Percentiles rank a stretch among this genome's conserved stretches.
phyloP scores from a whole-genome alignment of 2,329 filamentous ascomycete species.

The Aspergillus intermedius region DNA sequence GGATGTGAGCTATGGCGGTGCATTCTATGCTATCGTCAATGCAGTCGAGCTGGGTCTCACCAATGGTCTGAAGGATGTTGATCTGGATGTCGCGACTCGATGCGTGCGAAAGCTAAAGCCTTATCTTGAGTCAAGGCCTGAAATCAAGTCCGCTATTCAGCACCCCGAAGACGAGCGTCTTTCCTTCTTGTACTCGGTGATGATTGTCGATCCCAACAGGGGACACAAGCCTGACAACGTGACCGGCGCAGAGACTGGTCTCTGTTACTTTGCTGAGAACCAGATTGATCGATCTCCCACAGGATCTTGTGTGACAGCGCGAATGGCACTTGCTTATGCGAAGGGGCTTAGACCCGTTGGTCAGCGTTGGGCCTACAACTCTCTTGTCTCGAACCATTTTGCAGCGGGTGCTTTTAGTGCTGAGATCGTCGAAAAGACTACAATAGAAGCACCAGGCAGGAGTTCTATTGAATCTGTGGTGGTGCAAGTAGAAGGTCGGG shows the following conservation, averaged over 20 bases:
- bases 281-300: conserved; percentile 43
- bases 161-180: conserved; percentile 29
- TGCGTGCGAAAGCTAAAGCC: conserved; percentile 12
- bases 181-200: conserved; percentile 37
- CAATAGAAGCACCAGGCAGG: conserved; percentile 1
- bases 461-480: conserved; percentile 10
- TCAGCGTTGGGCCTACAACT: conserved; percentile 31
- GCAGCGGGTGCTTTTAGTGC: conserved; percentile 17
- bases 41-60: conserved; percentile 35
- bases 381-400: conserved; percentile 29
- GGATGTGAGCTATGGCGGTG: conserved; percentile 40
- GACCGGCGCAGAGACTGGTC: conserved; percentile 33
- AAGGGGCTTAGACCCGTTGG: conserved; percentile 17
- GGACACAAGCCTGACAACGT: conserved; percentile 10
- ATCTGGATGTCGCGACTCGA: conserved; percentile 27
- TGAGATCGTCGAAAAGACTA: conserved; percentile 13
- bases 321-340: conserved; percentile 30
- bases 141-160: conserved; percentile 16
- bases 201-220: conserved; percentile 28
- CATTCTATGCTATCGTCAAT: conserved; percentile 38
- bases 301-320: conserved; percentile 32
- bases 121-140: conserved; percentile 9
- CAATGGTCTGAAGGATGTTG: conserved; percentile 19
- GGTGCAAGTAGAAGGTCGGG: conserved; percentile 26
- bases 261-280: conserved; percentile 42